Base-by-base conservation (phyloP, 164 flowering plant species). In the Amborella trichopoda region DNA sequence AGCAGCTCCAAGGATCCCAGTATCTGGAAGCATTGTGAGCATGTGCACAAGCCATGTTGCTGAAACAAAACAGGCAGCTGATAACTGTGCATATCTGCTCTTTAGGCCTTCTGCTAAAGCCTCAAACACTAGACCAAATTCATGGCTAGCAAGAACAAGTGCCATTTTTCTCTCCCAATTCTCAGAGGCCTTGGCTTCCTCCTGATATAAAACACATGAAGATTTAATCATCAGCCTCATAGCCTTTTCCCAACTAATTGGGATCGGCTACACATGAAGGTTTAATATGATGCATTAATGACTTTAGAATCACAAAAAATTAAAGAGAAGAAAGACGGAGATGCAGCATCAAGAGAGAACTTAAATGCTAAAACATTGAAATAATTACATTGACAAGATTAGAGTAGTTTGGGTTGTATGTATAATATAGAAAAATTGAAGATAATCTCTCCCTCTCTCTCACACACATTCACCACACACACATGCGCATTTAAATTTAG, bases 141-240 rank as follows among this genome's bases (percentile, higher is more conserved):
- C 95, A 66, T 84, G 90, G 65, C 75, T 73, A 48, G 62, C 87
- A 23, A 84, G 57, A 60, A 65, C 80, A 58, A 56, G 81, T 26
- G 84, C 82, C 70, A 75, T 67, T 63, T 69, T 84, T 58, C 70
- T 79, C 52, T 84, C 95, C 95, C 94, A 84, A 26, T 73, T 67
- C 16, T 75, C 70, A 4, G 80, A 75, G 8, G 75, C 79, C 60
- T 66, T 72, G 62, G 81, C 84, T 64, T 81, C 94, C 55, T 73
- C 84, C 82, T 75, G 44, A 40, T 38, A 24, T n/a, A n/a, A n/a
- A n/a, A n/a, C n/a, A n/a, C n/a, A n/a, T n/a, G n/a, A n/a, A n/a
- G n/a, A n/a, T n/a, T n/a, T n/a, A n/a, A n/a, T n/a, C n/a, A n/a
- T n/a, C n/a, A n/a, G n/a, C n/a, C n/a, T n/a, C n/a, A n/a, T n/a